phyloP scores from a whole-genome alignment of 768 basidiomycete genomes.

The Suillus alpinus region DNA sequence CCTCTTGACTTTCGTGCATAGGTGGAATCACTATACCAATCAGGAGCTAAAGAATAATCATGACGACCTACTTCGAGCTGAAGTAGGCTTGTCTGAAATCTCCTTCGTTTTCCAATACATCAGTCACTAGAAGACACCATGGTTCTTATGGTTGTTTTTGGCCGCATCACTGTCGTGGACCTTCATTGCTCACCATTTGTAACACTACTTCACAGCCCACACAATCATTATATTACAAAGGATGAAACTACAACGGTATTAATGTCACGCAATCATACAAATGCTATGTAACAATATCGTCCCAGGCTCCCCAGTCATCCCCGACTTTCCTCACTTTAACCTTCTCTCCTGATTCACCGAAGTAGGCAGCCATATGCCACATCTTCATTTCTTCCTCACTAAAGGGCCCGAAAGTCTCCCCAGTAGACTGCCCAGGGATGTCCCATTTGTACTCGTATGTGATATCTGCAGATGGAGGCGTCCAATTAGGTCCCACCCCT shows the following conservation, averaged over 20 bases:
- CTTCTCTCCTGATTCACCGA: slow-evolving; percentile 75
- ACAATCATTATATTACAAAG: not conserved
- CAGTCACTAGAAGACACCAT: slow-evolving; percentile 56
- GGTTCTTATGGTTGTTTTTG: not conserved
- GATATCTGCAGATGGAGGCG: slow-evolving; percentile 71
- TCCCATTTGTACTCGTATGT: slow-evolving; percentile 85
- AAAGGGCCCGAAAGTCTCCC: slow-evolving; percentile 76
- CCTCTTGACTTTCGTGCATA: slow-evolving; percentile 28
- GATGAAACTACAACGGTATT: not conserved
- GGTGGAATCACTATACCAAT: slow-evolving; percentile 98
- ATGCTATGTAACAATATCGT: slow-evolving; percentile 50
- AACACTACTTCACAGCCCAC: not conserved
- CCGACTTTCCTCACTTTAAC: slow-evolving; percentile 67
- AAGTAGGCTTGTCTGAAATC: slow-evolving; percentile 78
- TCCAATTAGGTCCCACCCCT: slow-evolving; percentile 64
- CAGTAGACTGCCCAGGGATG: slow-evolving; percentile 46
- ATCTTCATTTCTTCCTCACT: slow-evolving; percentile 72
- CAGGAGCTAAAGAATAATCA: slow-evolving; percentile 85
- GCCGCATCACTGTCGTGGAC: not conserved
- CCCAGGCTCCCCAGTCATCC: slow-evolving; percentile 75
- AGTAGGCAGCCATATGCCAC: slow-evolving; percentile 82
- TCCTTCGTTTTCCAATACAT: slow-evolving; percentile 97
- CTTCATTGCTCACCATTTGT: not conserved
- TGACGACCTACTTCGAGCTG: slow-evolving; percentile 91
- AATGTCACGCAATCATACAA: not conserved